These are phyloP conservation scores for Pseudocercospora ulei DNA, from an alignment of 2,329 filamentous ascomycete species.

Conservation along the genomic window DNA sequence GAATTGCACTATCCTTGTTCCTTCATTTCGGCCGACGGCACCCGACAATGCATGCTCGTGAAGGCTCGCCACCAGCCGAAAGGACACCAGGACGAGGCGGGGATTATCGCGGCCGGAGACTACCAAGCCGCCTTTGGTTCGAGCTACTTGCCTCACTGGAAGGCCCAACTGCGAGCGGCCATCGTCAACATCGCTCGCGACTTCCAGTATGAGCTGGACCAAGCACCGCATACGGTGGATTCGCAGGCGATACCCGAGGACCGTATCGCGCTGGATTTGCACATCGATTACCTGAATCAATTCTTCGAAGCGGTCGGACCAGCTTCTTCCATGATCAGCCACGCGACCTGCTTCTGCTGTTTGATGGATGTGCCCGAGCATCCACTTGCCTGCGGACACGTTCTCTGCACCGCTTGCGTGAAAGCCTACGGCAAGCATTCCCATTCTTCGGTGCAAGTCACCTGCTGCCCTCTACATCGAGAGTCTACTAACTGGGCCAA, in stretches of 20 bases:
- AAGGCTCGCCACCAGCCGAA: slow-evolving; percentile 31
- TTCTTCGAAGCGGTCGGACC: slow-evolving; percentile 39
- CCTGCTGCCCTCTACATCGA: slow-evolving; percentile 34
- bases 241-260: slow-evolving; percentile 29
- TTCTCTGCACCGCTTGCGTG: slow-evolving; percentile 40
- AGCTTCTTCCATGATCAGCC: slow-evolving; percentile 29
- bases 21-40: slow-evolving; percentile 32
- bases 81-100: slow-evolving; percentile 39
- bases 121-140: slow-evolving; percentile 36
- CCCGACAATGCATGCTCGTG: slow-evolving; percentile 30
- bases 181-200: slow-evolving; percentile 28
- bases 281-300: slow-evolving; percentile 29
- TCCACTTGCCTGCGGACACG: slow-evolving; percentile 41
- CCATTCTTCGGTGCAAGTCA: slow-evolving; percentile 26
- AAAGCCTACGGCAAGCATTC: slow-evolving; percentile 31
- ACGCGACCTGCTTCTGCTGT: slow-evolving; percentile 42
- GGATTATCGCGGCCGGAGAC: slow-evolving; percentile 39
- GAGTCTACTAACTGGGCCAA: slow-evolving; percentile 33
- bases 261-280: slow-evolving; percentile 28
- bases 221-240: slow-evolving; percentile 25
- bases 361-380: slow-evolving; percentile 40
- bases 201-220: slow-evolving; percentile 31
- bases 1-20: slow-evolving; percentile 43
- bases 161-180: slow-evolving; percentile 28
- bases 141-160: slow-evolving; percentile 29